A percentile compares a stretch with the other conserved stretches of the same genome.
Conservation (phyloP, 305 asterid genomes). For the Fraxinus albicans region DNA sequence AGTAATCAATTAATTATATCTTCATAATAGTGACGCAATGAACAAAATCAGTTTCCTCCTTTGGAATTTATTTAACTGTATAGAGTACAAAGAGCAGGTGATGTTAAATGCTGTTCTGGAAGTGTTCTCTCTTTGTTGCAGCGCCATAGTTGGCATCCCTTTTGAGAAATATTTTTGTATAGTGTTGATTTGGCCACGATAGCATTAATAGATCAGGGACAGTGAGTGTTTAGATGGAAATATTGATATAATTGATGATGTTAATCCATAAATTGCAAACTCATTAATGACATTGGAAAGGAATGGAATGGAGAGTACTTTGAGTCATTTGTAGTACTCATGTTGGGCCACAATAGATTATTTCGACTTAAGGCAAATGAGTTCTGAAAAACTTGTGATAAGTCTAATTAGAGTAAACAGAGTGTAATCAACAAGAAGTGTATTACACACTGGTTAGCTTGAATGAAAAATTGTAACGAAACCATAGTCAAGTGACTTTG, state of each 20-base stretch:
- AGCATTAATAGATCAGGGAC: conserved; percentile 20
- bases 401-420: not conserved
- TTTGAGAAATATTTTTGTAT: conserved; percentile 3
- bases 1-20: not conserved
- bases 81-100: conserved; percentile 1
- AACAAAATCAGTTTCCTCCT: conserved; percentile 24
- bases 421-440: not conserved
- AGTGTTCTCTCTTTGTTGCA: conserved; percentile 2
- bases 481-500: not conserved
- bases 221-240: not conserved
- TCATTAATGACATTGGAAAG: not conserved
- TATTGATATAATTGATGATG: conserved; percentile 5
- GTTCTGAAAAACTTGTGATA: not conserved
- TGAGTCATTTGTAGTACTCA: not conserved
- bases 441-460: not conserved
- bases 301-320: not conserved
- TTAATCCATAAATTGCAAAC: conserved; percentile 2
- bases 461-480: not conserved
- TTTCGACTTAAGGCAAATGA: not conserved
- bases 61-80: not conserved
- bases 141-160: not conserved
- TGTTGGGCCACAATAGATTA: not conserved
- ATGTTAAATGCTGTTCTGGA: conserved; percentile 4
- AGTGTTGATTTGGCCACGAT: conserved; percentile 5
- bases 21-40: conserved; percentile 13